Percentiles rank a stretch among this genome's conserved stretches.
phyloP scores from a whole-genome alignment of 768 basidiomycete genomes.

The Rhodotorula sphaerocarpa region DNA sequence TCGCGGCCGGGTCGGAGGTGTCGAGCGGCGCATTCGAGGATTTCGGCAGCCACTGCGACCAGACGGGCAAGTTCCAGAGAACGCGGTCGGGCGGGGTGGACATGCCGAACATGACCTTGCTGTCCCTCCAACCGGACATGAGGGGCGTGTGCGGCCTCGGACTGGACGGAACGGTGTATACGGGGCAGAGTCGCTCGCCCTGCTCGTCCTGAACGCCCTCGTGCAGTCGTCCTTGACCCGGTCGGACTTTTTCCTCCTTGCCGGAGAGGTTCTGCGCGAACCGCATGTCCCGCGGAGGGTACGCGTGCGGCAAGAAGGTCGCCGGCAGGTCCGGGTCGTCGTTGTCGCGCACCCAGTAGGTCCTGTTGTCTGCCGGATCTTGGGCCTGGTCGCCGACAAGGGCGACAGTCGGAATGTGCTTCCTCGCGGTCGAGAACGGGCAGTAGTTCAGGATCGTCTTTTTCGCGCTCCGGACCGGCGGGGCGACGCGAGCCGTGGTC shows the following conservation, averaged over 20 bases:
- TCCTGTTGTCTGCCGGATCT: conserved; percentile 6
- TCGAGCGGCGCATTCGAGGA: conserved; percentile 5
- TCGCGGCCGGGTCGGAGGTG: background rate
- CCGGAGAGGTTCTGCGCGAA: conserved; percentile 25
- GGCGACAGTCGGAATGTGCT: conserved; percentile 33
- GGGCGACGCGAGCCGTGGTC: background rate
- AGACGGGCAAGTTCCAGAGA: conserved; percentile 34
- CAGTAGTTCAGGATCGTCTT: conserved; percentile 16
- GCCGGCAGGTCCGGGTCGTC: background rate
- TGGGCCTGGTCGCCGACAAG: conserved; percentile 4
- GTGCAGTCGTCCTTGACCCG: conserved; percentile 6
- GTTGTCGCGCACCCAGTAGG: conserved; percentile 9
- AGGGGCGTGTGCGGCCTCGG: conserved; percentile 10
- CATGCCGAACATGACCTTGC: conserved; percentile 36
- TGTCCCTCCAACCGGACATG: background rate
- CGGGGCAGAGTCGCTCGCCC: conserved; percentile 18
- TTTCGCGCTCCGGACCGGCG: background rate
- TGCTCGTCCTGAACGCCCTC: conserved; percentile 19
- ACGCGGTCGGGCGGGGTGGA: conserved; percentile 33
- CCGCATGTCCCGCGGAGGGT: conserved; percentile 32
- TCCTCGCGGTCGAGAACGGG: conserved; percentile 21
- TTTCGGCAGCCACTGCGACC: conserved; percentile 30
- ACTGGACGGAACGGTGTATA: conserved; percentile 14
- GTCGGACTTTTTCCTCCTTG: background rate
- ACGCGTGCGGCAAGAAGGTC: conserved; percentile 24